Evolutionary conservation across 345 rosid genomes (phyloP).

Genomic region (Psidium friedrichsthalianum): DNA sequence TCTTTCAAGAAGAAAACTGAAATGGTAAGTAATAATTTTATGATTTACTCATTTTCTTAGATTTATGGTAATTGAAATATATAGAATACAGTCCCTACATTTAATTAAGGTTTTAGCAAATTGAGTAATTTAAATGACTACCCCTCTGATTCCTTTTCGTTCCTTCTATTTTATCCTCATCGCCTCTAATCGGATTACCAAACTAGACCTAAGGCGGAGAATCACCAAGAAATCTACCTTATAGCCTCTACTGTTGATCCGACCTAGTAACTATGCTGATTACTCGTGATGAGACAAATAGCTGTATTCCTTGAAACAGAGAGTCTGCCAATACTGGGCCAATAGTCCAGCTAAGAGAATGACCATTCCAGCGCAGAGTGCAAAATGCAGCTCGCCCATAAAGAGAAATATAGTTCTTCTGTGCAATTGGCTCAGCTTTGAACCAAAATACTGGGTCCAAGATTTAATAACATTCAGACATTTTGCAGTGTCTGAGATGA

Average conservation of each 20-base stretch:
- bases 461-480: neutral
- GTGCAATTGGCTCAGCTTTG: neutral
- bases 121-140: neutral
- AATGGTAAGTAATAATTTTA: neutral
- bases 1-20: neutral
- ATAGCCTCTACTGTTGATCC: neutral
- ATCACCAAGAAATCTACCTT: neutral
- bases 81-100: neutral
- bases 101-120: neutral
- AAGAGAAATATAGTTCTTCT: neutral
- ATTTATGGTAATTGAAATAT: neutral
- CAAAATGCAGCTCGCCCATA: neutral
- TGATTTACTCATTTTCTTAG: neutral
- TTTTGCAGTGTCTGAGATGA: neutral
- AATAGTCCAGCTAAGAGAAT: neutral
- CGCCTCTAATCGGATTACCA: neutral
- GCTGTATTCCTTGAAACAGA: neutral
- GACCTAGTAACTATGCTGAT: neutral
- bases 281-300: neutral
- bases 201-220: neutral
- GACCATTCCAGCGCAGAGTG: neutral
- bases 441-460: neutral
- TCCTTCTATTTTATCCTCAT: neutral
- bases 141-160: neutral
- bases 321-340: neutral